Evolutionary conservation across 2,329 filamentous ascomycete species (phyloP).

Genomic region (Diaporthe vaccinii): DNA sequence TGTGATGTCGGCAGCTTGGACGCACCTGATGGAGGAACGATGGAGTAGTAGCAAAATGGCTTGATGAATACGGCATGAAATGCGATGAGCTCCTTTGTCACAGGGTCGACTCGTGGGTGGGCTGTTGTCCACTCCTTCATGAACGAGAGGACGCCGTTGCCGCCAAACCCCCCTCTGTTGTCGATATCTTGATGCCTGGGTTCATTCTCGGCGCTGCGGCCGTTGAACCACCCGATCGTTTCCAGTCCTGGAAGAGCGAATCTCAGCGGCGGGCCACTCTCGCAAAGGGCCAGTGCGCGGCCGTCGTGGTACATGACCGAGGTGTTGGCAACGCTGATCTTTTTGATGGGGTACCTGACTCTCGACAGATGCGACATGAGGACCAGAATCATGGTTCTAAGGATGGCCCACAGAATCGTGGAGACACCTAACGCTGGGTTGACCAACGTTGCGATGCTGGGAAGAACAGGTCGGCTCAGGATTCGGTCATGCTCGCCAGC

Average conservation of each 20-base stretch:
- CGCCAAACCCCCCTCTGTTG: conserved; percentile 60
- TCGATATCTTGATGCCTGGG: conserved; percentile 40
- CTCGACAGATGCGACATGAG: conserved; percentile 70
- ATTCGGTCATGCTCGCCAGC: conserved; percentile 43
- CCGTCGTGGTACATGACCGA: conserved; percentile 76
- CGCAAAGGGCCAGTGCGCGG: conserved; percentile 76
- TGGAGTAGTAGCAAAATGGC: conserved; percentile 77
- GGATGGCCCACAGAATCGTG: conserved; percentile 63
- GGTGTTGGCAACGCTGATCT: conserved; percentile 80
- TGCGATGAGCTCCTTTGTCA: conserved; percentile 74
- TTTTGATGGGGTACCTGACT: conserved; percentile 69
- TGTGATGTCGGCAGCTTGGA: not conserved
- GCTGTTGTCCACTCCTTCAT: conserved; percentile 81
- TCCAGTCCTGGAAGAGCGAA: conserved; percentile 74
- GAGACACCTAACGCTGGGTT: conserved; percentile 67
- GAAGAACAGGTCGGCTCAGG: conserved; percentile 70
- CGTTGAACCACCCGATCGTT: conserved; percentile 80
- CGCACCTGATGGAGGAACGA: conserved; percentile 45
- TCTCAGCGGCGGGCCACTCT: conserved; percentile 78
- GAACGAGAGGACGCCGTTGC: conserved; percentile 67
- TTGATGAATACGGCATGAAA: conserved; percentile 76
- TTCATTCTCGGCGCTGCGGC: conserved; percentile 67
- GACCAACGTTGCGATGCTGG: conserved; percentile 76
- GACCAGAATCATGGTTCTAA: conserved; percentile 70
- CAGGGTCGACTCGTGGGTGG: conserved; percentile 76